A percentile compares a stretch with the other conserved stretches of the same genome.
Conservation (phyloP, 2,329 filamentous ascomycete species). For the Coniochaeta pulveracea region DNA sequence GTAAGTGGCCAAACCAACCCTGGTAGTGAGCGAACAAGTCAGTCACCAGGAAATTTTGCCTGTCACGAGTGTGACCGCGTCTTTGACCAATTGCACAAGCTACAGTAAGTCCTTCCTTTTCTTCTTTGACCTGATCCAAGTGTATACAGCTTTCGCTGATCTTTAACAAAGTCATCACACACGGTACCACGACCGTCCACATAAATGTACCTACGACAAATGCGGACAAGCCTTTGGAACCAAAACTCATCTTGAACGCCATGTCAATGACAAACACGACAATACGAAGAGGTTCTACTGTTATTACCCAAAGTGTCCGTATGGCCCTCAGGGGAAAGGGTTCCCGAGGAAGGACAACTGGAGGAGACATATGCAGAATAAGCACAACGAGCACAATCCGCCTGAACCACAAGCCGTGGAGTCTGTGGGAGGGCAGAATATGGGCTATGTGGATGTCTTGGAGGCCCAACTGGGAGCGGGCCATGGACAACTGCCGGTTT, state of each 20-base stretch:
- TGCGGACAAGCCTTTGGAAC: slow-evolving; percentile 49
- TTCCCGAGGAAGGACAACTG: slow-evolving; percentile 54
- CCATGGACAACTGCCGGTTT: too few relatives aligned
- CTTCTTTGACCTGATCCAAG: neutral
- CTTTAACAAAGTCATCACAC: slow-evolving; percentile 38
- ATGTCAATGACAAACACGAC: slow-evolving; percentile 50
- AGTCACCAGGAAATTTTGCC: slow-evolving; percentile 15
- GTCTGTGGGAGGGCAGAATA: slow-evolving; percentile 18
- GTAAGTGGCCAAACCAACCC: slow-evolving; percentile 24
- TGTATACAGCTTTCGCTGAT: slow-evolving; percentile 10
- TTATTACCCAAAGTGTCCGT: slow-evolving; percentile 39
- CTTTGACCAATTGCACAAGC: slow-evolving; percentile 48
- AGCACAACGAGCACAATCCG: slow-evolving; percentile 28
- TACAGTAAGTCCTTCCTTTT: slow-evolving; percentile 32
- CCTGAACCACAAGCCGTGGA: slow-evolving; percentile 33
- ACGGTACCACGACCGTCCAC: slow-evolving; percentile 47
- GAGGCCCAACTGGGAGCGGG: neutral
- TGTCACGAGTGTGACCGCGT: slow-evolving; percentile 31
- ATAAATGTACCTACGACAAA: slow-evolving; percentile 27
- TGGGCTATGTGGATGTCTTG: neutral
- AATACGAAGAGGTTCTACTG: slow-evolving; percentile 51
- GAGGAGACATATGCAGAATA: slow-evolving; percentile 51
- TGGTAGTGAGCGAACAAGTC: slow-evolving; percentile 19
- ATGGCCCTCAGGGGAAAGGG: slow-evolving; percentile 43
- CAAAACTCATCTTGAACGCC: slow-evolving; percentile 49